Conservation (phyloP, 768 basidiomycete species). For the Lentinula aciculospora region DNA sequence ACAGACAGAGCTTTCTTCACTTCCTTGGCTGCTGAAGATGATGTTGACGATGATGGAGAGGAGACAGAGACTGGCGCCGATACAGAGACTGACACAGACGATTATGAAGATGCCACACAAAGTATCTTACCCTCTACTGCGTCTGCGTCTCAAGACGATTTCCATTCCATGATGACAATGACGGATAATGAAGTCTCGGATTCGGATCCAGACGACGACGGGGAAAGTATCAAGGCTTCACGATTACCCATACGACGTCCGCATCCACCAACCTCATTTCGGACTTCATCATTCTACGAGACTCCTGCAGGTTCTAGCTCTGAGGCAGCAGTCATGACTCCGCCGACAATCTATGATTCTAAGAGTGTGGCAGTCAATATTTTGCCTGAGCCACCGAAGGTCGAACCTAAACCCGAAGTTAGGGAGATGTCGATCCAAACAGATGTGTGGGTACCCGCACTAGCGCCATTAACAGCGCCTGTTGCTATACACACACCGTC, state of each 20-base stretch:
- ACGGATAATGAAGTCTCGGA: slow-evolving; percentile 65
- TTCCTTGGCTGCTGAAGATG: slow-evolving; percentile 12
- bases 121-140: slow-evolving; percentile 29
- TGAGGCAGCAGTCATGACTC: slow-evolving; percentile 15
- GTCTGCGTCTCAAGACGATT: slow-evolving; percentile 44
- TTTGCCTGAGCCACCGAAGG: slow-evolving; percentile 12
- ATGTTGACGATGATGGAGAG: slow-evolving; percentile 29
- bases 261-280: slow-evolving; percentile 23
- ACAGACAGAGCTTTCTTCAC: slow-evolving; percentile 14
- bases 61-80: slow-evolving; percentile 64
- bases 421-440: slow-evolving; percentile 80
- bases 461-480: slow-evolving; percentile 31
- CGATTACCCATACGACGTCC: slow-evolving; percentile 22
- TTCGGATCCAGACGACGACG: slow-evolving; percentile 42
- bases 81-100: slow-evolving; percentile 64
- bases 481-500: slow-evolving; percentile 23
- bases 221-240: slow-evolving; percentile 75
- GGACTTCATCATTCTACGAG: slow-evolving; percentile 5
- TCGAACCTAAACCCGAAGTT: slow-evolving; percentile 48
- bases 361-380: slow-evolving; percentile 26
- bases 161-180: slow-evolving; percentile 70
- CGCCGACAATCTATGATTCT: slow-evolving; percentile 46
- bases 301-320: slow-evolving; percentile 5
- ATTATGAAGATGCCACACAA: slow-evolving; percentile 77
- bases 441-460: slow-evolving; percentile 62